Conservation (phyloP, 1,284 basidiomycete species). For the Ganoderma lucidum region DNA sequence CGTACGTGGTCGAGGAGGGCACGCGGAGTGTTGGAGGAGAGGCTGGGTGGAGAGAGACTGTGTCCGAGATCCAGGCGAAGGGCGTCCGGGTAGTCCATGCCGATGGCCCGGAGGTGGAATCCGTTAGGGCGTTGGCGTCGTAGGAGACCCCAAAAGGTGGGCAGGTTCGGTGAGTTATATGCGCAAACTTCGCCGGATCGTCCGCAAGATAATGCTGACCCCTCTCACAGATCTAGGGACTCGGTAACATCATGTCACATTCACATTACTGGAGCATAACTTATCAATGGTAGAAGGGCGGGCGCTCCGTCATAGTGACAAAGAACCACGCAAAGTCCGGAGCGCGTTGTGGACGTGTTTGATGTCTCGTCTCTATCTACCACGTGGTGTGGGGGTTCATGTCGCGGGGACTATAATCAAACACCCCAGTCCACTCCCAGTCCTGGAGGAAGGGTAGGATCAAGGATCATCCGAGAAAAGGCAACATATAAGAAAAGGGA, state of each 20-base stretch:
- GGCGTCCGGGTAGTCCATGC: conserved; percentile 38
- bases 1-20: conserved; percentile 48
- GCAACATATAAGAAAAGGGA: not conserved
- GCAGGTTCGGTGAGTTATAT: not conserved
- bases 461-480: conserved; percentile 12
- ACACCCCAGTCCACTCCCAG: conserved; percentile 29
- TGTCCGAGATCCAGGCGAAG: conserved; percentile 35
- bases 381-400: conserved; percentile 6
- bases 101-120: conserved; percentile 38
- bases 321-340: no score
- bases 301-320: no score
- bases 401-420: conserved; percentile 21
- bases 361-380: not conserved
- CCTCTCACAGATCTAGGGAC: not conserved
- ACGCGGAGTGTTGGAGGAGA: conserved; percentile 44
- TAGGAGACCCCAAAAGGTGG: not conserved
- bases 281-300: not conserved
- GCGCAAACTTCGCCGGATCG: not conserved
- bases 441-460: conserved; percentile 23
- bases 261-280: not conserved
- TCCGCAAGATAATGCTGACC: not conserved
- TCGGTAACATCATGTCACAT: not conserved
- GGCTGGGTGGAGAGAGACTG: conserved; percentile 36
- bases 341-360: no score
- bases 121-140: conserved; percentile 24